phyloP scores from a whole-genome alignment of 768 basidiomycete species.

The Sistotremastrum niveocremeum region DNA sequence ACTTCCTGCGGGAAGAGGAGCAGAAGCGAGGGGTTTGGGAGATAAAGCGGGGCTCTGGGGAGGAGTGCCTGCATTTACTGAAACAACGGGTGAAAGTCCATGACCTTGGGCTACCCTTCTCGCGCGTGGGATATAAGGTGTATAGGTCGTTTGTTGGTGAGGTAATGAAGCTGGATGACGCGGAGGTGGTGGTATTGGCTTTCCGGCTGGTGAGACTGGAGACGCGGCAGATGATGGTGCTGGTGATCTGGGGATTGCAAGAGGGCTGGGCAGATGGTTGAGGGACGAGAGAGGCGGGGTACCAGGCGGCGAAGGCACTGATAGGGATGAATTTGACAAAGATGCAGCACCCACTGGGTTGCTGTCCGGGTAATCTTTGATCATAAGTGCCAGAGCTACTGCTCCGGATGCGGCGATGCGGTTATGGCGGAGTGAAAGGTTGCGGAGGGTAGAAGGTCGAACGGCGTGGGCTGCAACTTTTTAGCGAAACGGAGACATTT shows the following conservation, averaged over 20 bases:
- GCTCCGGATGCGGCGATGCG: slow-evolving; percentile 74
- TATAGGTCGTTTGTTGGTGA: slow-evolving; percentile 61
- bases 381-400: slow-evolving; percentile 90
- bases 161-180: slow-evolving; percentile 27
- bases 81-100: slow-evolving; percentile 8
- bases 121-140: slow-evolving; percentile 66
- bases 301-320: slow-evolving; percentile 1
- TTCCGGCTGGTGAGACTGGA: slow-evolving; percentile 18
- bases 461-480: slow-evolving; percentile 54
- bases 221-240: slow-evolving; percentile 21
- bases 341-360: slow-evolving; percentile 22
- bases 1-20: neutral
- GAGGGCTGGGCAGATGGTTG: slow-evolving; percentile 5
- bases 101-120: slow-evolving; percentile 27
- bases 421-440: slow-evolving; percentile 86
- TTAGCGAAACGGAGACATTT: no score
- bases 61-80: no score
- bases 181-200: slow-evolving; percentile 12
- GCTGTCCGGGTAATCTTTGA: slow-evolving; percentile 84
- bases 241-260: slow-evolving; percentile 1
- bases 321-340: slow-evolving; percentile 6
- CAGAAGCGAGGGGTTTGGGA: neutral
- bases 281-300: slow-evolving; percentile 1
- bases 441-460: slow-evolving; percentile 68
- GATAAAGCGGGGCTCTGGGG: no score